phyloP scores from a whole-genome alignment of 805 yeast species.

The Kodamaea hsintzibuensis region DNA sequence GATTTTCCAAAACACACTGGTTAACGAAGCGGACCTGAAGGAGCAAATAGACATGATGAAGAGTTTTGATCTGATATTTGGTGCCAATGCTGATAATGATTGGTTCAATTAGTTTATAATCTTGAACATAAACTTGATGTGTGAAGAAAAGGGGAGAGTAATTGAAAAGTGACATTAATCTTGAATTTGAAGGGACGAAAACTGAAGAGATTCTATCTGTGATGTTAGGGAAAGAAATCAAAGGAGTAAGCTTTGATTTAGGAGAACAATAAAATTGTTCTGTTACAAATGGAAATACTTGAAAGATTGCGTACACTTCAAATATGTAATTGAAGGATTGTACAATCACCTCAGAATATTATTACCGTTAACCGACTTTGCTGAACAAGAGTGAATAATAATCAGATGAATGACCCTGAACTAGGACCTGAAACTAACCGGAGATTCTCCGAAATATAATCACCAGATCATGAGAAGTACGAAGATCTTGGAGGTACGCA shows the following conservation, averaged over 20 bases:
- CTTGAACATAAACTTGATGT: too few relatives aligned
- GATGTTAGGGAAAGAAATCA: background rate
- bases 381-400: background rate
- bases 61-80: conserved; percentile 2
- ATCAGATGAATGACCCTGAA: background rate
- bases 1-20: background rate
- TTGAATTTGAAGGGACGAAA: too few relatives aligned
- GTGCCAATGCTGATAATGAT: background rate
- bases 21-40: background rate
- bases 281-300: background rate
- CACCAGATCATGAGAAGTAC: background rate
- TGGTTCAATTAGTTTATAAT: background rate
- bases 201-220: too few relatives aligned
- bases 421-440: background rate
- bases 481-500: background rate
- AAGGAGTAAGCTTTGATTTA: too few relatives aligned
- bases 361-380: too few relatives aligned
- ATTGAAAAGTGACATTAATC: too few relatives aligned
- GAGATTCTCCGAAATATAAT: background rate
- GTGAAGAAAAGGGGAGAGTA: too few relatives aligned
- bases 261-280: too few relatives aligned
- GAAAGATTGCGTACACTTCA: background rate
- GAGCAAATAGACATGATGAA: background rate
- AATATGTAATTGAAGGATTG: too few relatives aligned
- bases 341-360: too few relatives aligned